Conservation (phyloP, 192 early-diverging fungal genomes). For the Geosiphon pyriformis region DNA sequence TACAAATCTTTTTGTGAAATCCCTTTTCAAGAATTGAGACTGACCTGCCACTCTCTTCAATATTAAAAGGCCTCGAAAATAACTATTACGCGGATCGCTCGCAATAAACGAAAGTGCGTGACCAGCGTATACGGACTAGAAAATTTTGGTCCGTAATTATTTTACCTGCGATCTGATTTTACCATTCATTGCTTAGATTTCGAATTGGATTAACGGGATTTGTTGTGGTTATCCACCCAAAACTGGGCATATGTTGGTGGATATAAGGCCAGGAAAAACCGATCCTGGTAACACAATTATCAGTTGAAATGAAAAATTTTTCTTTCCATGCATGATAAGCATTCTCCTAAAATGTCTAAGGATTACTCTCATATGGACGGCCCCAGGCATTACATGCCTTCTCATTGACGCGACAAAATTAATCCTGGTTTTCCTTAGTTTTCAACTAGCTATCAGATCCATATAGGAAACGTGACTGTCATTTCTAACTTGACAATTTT, state of each 20-base stretch:
- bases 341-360: too few species aligned
- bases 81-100: constrained; percentile 80
- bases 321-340: too few species aligned
- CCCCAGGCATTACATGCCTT: too few species aligned
- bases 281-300: too few species aligned
- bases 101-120: constrained; percentile 91
- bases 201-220: too few species aligned
- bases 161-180: not conserved
- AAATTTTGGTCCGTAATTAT: constrained; percentile 64
- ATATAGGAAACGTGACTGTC: not conserved
- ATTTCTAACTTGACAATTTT: not conserved
- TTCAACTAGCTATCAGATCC: not conserved
- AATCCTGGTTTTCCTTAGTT: constrained; percentile 17
- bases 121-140: constrained; percentile 82
- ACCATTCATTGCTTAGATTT: not conserved
- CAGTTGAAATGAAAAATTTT: too few species aligned
- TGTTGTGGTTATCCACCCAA: too few species aligned
- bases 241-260: too few species aligned
- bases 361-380: too few species aligned
- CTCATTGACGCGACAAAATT: too few species aligned
- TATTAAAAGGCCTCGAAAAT: constrained; percentile 52
- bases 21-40: not conserved
- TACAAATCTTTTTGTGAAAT: not conserved
- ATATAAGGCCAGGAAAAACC: too few species aligned
- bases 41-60: not conserved